Evolutionary conservation across 768 basidiomycete species (phyloP), one percentile per base, ranked within the genome.

Genomic region (Pleurotus platypus): DNA sequence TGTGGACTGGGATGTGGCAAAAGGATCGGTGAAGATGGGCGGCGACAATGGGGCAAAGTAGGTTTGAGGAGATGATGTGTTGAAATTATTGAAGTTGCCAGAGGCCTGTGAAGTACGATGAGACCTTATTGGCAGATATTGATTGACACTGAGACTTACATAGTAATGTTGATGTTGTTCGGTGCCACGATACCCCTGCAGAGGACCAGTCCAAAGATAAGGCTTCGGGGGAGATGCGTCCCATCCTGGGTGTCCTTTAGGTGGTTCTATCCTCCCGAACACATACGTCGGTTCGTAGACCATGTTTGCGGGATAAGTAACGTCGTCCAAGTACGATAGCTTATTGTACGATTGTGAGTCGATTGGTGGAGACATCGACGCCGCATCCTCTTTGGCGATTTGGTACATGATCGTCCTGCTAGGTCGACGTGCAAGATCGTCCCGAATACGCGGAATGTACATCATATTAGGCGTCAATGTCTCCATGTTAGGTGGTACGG

Each of bases 401-500:
- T 56, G 55, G 27, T 46, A 56, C 55, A 56, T 56, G n/a, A 47
- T 38, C 24, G 42, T 47, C 16, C 16, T 26, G 35, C 55, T 56
- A 22, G 55, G 55, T 35, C 55, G 55, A 12, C 55, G 55, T 12
- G 55, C 7, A 46, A 46, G 55, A 27, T 56, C 55, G 26, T 56
- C 55, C 26, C 55, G 22, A 6, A 45, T 56, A 46, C 43, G 35
- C 4, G 46, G 55, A 18, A 47, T 30, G 16, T 46, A 26, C 13
- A 46, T 16, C 13, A 35, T 47, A 20, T 26, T 35, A 13, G 55
- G 27, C 11, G 42, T 30, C 24, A 40, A 24, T 7, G 39, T 40
- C 15, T 56, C 55, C 35, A 35, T 5, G 8, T 38, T 47, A 15
- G 46, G 43, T 7, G 51, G 55, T 4, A 69, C 69, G 5, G 73